Evolutionary conservation across 495 filamentous ascomycete genomes (phyloP).

Genomic region (Tuber calosporum): DNA sequence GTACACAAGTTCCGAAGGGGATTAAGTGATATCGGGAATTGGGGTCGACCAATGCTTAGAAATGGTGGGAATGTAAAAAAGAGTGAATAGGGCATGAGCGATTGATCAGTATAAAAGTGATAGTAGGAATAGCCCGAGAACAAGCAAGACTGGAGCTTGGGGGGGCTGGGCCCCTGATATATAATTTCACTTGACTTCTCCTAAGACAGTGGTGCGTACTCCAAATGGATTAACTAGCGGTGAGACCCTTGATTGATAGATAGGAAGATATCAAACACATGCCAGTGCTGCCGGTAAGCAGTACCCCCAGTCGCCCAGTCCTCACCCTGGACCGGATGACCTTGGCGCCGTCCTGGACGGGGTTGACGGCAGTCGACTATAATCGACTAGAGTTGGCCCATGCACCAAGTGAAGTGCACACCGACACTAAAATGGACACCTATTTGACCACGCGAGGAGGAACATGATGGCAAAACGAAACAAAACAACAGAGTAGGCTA

Average conservation of each 20-base stretch:
- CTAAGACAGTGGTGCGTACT: neutral
- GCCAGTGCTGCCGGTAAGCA: neutral
- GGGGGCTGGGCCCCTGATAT: neutral
- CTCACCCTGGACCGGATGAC: too few species aligned
- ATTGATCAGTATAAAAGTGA: neutral
- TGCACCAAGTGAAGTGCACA: too few species aligned
- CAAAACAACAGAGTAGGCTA: too few species aligned
- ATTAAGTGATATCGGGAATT: neutral
- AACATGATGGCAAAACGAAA: too few species aligned
- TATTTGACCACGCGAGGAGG: too few species aligned
- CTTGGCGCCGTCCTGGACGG: too few species aligned
- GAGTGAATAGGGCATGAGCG: neutral
- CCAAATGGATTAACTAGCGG: neutral
- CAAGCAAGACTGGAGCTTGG: neutral
- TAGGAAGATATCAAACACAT: neutral
- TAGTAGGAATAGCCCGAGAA: neutral
- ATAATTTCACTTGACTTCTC: neutral
- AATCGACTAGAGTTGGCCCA: too few species aligned
- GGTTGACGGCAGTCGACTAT: too few species aligned
- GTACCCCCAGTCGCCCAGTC: too few species aligned
- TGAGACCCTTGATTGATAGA: neutral
- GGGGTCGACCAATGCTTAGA: neutral
- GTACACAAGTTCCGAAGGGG: neutral
- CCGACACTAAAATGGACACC: too few species aligned
- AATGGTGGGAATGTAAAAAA: neutral